Evolutionary conservation across 257 asterid species (phyloP).

Genomic region (Pogostemon cablin): DNA sequence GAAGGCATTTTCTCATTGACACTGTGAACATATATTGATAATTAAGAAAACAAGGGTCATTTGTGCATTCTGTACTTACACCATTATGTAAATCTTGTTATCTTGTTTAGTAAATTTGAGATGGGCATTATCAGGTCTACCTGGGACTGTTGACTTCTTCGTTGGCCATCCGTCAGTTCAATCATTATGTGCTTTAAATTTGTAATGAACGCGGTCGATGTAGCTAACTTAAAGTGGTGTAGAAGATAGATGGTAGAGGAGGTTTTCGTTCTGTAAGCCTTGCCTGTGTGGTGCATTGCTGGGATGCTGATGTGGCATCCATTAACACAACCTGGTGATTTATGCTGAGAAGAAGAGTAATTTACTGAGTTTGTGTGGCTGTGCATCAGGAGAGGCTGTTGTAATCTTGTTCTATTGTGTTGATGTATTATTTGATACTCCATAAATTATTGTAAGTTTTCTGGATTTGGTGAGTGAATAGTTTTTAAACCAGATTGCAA

Average conservation of each 20-base stretch:
- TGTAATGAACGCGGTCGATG: slow-evolving; percentile 13
- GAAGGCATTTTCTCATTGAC: no score
- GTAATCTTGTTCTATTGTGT: slow-evolving; percentile 31
- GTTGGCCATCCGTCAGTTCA: slow-evolving; percentile 20
- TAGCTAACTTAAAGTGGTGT: slow-evolving; percentile 27
- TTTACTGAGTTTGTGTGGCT: slow-evolving; percentile 13
- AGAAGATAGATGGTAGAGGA: slow-evolving; percentile 27
- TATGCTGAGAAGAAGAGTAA: slow-evolving; percentile 10
- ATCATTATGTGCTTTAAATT: neutral
- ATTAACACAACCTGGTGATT: slow-evolving; percentile 21
- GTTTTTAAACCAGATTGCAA: slow-evolving; percentile 17
- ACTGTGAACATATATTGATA: no score
- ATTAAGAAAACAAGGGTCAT: no score
- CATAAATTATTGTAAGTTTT: slow-evolving; percentile 15
- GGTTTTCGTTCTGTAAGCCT: slow-evolving; percentile 22
- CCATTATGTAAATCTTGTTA: neutral
- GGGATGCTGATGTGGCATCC: slow-evolving; percentile 15
- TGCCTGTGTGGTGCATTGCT: neutral
- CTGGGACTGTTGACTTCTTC: slow-evolving; percentile 1
- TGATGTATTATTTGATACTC: slow-evolving; percentile 18
- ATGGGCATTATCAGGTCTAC: slow-evolving; percentile 28
- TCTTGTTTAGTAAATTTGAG: slow-evolving; percentile 6
- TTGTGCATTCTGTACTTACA: neutral
- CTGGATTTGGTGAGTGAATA: slow-evolving; percentile 21
- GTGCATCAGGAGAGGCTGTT: slow-evolving; percentile 23